Evolutionary conservation across 805 yeast species (phyloP), one percentile per base, ranked within the genome.

Genomic region (Candida pseudofarinosa): DNA sequence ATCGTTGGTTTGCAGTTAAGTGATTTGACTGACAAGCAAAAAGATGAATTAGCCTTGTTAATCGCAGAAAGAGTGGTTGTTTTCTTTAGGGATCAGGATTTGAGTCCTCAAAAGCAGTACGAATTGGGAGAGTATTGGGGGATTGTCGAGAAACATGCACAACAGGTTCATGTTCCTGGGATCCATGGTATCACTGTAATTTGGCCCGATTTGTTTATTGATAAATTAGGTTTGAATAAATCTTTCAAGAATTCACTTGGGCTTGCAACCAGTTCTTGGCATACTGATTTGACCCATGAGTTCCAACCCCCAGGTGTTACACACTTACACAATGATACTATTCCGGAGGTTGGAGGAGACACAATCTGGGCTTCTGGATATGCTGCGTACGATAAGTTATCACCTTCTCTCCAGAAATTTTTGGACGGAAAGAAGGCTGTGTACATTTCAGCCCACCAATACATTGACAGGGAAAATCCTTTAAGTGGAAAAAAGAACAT

Each of bases 351-450:
- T 23, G 81, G 81, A 38, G 82, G 82, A 44, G 82, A 78, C 54
- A 78, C 82, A 13, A 48, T 64, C 14, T 77, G 80, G 79, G 56
- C 75, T 3, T 71, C 79, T 34, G 81, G 81, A 13, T 77, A 76
- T 50, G 81, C 71, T 38, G 79, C 81, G 33, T 78, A 73, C 54
- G 81, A 78, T 51, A 74, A 74, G 58, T 63, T 78, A 42, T 75
- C 80, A 2, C 77, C 77, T 18, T 73, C 73, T 1, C 62, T 77
- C 37, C 74, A 73, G 55, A 46, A 63, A 48, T 77, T 76, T 53
- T 63, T 77, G 51, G 81, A 77, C 45, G 80, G 79, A 13, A 74
- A 76, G 59, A 62, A 64, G 8, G 80, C 78, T 10, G 57, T 69
- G 32, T 66, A 62, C 54, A 49, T 52, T 28, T 68, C 69, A 33